Evolutionary conservation across 805 yeast genomes (phyloP), one percentile per base, ranked within the genome.

Genomic region (Candida nemodendra): DNA sequence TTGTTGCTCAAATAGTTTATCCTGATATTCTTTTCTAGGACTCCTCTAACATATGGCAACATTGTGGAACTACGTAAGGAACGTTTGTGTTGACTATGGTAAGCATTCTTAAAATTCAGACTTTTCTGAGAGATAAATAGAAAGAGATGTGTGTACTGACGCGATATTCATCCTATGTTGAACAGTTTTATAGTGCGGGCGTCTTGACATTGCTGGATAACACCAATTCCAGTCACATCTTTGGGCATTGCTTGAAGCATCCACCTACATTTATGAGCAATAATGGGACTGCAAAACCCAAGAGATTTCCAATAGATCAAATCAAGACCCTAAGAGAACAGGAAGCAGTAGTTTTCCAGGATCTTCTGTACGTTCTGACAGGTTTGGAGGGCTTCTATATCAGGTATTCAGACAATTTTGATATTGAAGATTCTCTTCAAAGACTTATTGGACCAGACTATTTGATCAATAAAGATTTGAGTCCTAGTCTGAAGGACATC

Each of bases 361-460:
- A 91, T 57, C 56, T 89, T 8, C 51, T 88, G 15, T 73, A 72
- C 49, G 81, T 85, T 1, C 57, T 93, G 11, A 49, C 79, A 22
- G 95, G 95, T 0, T 61, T 72, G 18, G 95, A 89, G 57, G 97
- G 97, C 0, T 68, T 70, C 15, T 87, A 84, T 53, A 76, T 91
- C 24, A 66, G 89, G 30, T 87, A 74, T 54, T 72, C 81, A 22
- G 83, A 78, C 29, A 66, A 70, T 15, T 86, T 76, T 53, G 76
- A 78, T 50, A 79, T 80, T 0, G 41, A 44, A 0, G 55, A 61
- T 23, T 35, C 52, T 8, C 65, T 61, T 11, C 66, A 71, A 23
- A 57, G 73, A 30, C 61, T 82, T 3, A 57, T 57, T 11, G 95
- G 95, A 0, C 95, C 95, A 1, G 91, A 83, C 42, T 89, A 74